phyloP scores from a whole-genome alignment of 2,329 filamentous ascomycete species.

The Cucurbitaria berberidis region DNA sequence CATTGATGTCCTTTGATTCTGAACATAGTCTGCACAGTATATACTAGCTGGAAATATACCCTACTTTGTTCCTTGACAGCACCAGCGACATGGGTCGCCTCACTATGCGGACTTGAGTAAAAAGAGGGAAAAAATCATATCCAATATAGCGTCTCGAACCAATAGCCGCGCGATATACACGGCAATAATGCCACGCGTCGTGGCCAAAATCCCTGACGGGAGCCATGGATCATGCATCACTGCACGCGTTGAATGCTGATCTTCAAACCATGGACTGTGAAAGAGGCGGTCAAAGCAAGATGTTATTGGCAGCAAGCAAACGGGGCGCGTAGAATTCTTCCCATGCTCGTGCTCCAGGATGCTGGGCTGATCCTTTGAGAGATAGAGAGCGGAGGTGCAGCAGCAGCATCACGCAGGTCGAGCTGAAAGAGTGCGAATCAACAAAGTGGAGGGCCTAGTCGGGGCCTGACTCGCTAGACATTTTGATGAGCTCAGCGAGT shows the following conservation, averaged over 20 bases:
- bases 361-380: conserved; percentile 13
- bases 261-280: background rate
- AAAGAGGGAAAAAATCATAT: no score
- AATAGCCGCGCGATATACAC: conserved; percentile 13
- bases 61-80: conserved; percentile 12
- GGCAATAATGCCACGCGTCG: conserved; percentile 29
- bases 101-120: no score
- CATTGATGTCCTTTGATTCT: conserved; percentile 2
- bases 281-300: conserved; percentile 6
- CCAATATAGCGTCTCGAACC: no score
- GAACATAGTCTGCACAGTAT: conserved; percentile 23
- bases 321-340: conserved; percentile 6
- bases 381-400: conserved; percentile 15
- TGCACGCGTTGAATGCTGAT: conserved; percentile 6
- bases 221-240: background rate
- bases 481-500: no score
- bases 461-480: background rate
- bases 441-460: background rate
- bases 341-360: conserved; percentile 11
- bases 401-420: conserved; percentile 9
- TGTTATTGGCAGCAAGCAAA: conserved; percentile 2
- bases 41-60: conserved; percentile 30
- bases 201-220: conserved; percentile 7
- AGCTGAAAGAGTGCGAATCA: background rate
- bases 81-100: no score